Percentiles rank a stretch among this genome's conserved stretches.
Evolutionary conservation across 2,329 filamentous ascomycete species (phyloP).

Genomic region (Ophiostoma himal-ulmi): DNA sequence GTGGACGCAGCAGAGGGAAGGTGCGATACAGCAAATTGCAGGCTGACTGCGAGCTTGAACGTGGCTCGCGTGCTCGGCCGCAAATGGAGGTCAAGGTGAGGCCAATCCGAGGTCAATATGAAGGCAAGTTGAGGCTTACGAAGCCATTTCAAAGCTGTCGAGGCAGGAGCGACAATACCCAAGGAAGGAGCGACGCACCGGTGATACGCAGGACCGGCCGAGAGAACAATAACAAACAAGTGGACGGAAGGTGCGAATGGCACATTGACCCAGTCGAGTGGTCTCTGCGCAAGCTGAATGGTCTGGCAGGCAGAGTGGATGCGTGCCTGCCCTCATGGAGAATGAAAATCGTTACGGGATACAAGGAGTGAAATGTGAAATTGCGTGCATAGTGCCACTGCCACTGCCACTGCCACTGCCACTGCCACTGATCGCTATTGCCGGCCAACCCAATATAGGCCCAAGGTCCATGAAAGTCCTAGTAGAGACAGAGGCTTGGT

Average conservation of each 20-base stretch:
- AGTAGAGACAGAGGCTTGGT: background rate
- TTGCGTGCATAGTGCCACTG: background rate
- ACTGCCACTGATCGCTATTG: background rate
- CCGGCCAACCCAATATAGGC: background rate
- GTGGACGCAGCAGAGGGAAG: background rate
- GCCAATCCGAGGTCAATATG: background rate
- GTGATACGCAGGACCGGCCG: background rate
- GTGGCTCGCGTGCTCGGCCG: no score
- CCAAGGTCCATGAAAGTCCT: no score
- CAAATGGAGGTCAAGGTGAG: no score
- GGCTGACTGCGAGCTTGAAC: background rate
- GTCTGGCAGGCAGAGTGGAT: background rate
- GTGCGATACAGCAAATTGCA: constrained; percentile 1
- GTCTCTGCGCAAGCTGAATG: background rate
- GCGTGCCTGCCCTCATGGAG: background rate
- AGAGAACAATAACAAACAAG: background rate
- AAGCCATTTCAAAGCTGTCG: no score
- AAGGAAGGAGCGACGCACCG: constrained; percentile 11
- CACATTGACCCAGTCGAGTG: background rate
- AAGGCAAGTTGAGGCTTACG: background rate
- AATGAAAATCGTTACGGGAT: background rate
- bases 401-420: no score
- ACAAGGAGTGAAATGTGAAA: background rate
- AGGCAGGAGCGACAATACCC: background rate
- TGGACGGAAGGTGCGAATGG: constrained; percentile 8